Conservation (phyloP, 2,329 filamentous ascomycete genomes). For the Fusarium dlaminii region DNA sequence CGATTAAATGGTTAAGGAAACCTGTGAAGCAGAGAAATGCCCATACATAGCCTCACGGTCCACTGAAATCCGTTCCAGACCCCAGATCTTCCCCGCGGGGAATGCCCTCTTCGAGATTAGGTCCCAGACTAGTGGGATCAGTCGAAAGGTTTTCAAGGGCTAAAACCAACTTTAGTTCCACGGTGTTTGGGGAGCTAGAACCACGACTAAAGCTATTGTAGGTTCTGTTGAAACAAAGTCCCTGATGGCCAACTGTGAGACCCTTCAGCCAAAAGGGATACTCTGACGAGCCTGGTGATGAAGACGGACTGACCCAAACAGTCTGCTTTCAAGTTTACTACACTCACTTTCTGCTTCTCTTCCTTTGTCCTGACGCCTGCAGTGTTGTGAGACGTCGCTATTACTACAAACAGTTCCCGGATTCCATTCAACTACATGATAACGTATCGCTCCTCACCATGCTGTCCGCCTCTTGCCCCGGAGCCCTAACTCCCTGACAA, state of each 20-base stretch:
- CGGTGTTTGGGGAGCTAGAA: not conserved
- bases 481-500: accelerated
- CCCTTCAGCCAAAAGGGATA: not conserved
- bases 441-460: no score
- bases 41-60: not conserved
- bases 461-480: no score
- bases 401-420: no score
- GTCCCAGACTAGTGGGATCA: not conserved
- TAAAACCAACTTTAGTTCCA: no score
- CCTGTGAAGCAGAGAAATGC: not conserved
- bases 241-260: not conserved
- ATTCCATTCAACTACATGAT: not conserved
- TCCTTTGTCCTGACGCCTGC: accelerated
- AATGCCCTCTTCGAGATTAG: not conserved
- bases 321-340: no score
- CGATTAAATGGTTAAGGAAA: not conserved
- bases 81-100: not conserved
- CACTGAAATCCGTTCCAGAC: not conserved
- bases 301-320: not conserved
- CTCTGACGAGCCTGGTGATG: not conserved
- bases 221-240: no score
- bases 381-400: not conserved
- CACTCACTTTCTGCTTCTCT: not conserved
- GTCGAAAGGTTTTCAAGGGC: not conserved
- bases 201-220: not conserved